Evolutionary conservation across 106 monocot species (phyloP), one percentile per base, ranked within the genome.

Genomic region (Allium cepa): DNA sequence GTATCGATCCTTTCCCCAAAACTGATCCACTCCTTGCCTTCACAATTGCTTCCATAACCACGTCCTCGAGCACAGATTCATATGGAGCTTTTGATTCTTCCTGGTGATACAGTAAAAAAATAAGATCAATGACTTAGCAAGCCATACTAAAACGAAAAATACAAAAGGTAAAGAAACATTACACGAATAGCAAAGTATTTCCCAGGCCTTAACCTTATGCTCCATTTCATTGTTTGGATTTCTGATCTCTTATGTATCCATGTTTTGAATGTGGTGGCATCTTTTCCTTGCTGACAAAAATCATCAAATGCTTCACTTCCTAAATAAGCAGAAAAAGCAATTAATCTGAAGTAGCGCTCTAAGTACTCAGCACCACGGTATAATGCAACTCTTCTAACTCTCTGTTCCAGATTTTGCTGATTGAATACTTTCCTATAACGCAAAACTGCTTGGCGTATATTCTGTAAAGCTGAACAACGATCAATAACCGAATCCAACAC

Each of bases 221-320:
- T 90, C 99, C 99, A 99, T 78, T 93, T 99, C 84, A 90, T 99
- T 13, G 87, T 76, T 66, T 99, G 99, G 73, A 93, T 75, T 73
- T 99, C 99, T 73, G 85, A 81, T 69, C 90, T 82, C 67, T 79
- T 82, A 65, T 99, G 99, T 68, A 93, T 52, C 99, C 99, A 99
- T 17, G 85, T 87, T 71, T 99, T 99, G 62, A 93, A 99, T 26
- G 85, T 73, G 14, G 81, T 76, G 63, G 72, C 90, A 48, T 64
- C 78, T 79, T 92, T 80, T n/a, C 90, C 90, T 79, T 93, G 90
- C 57, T 81, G 77, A 68, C 99, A 93, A 71, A 93, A 58, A 58
- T 92, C 88, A 82, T 97, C 96, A 84, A 97, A 97, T 56, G 86
- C 91, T 75, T 92, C 82, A 71, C 96, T 16, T 58, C 58, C 58